Percentiles rank a stretch among this genome's conserved stretches.
These are phyloP conservation scores for Limnanthes douglasii DNA, from an alignment of 345 rosid genomes.

Conservation along the genomic window DNA sequence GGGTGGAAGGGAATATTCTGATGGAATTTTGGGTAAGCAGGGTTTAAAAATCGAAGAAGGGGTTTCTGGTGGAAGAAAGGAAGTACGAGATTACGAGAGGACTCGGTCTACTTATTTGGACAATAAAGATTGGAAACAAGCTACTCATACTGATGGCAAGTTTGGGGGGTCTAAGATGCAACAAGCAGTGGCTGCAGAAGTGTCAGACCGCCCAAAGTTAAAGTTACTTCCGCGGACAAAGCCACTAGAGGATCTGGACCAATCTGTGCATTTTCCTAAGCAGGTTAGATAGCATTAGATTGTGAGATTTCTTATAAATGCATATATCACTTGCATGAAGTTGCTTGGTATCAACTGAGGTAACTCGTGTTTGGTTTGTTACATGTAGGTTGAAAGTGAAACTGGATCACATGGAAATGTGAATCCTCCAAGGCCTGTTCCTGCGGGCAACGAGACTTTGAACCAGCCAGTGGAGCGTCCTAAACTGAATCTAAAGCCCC, in stretches of 20 bases:
- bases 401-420: conserved; percentile 12
- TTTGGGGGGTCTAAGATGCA: conserved; percentile 22
- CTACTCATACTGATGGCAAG: conserved; percentile 18
- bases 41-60: conserved; percentile 20
- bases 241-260: conserved; percentile 39
- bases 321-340: conserved; percentile 1
- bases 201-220: conserved; percentile 46
- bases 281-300: conserved; percentile 18
- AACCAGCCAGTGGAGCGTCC: conserved; percentile 43
- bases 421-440: conserved; percentile 21
- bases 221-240: conserved; percentile 50
- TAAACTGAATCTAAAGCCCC: conserved; percentile 48
- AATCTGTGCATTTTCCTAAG: conserved; percentile 18
- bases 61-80: conserved; percentile 22
- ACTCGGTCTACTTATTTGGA: conserved; percentile 15
- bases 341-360: too few relatives aligned
- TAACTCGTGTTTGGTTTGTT: conserved; percentile 11
- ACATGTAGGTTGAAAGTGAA: conserved; percentile 15
- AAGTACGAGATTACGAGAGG: conserved; percentile 23
- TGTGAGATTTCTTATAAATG: conserved; percentile 4
- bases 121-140: conserved; percentile 23
- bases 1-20: conserved; percentile 18
- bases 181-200: conserved; percentile 23
- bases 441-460: conserved; percentile 23
- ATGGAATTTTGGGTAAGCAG: conserved; percentile 24